phyloP scores from a whole-genome alignment of 441 rosid genomes.

The Arabidopsis lyrata region DNA sequence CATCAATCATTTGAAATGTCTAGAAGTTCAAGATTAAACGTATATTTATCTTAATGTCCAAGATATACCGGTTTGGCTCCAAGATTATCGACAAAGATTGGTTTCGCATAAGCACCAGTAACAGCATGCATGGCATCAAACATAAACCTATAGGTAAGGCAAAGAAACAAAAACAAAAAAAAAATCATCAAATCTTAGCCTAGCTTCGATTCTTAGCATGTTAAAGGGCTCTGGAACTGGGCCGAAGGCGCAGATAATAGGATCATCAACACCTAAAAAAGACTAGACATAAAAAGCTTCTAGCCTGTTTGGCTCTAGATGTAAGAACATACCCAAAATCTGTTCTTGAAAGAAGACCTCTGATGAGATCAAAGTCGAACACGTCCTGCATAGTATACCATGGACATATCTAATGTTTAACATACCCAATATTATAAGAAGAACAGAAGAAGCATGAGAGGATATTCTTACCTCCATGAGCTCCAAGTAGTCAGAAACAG shows the following conservation, averaged over 20 bases:
- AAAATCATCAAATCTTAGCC: conserved; percentile 33
- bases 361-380: conserved; percentile 88
- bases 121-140: conserved; percentile 99
- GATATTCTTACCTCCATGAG: conserved; percentile 80
- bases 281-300: conserved; percentile 8
- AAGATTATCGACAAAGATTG: conserved; percentile 87
- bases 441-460: conserved; percentile 14
- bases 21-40: background rate
- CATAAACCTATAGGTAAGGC: conserved; percentile 61
- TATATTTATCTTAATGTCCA: conserved; percentile 19
- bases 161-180: conserved; percentile 9
- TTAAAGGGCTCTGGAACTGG: conserved; percentile 7
- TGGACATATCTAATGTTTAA: conserved; percentile 31
- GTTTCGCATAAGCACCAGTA: conserved; percentile 95
- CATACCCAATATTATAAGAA: conserved; percentile 33
- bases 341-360: conserved; percentile 72
- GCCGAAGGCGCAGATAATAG: conserved; percentile 19
- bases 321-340: conserved; percentile 73
- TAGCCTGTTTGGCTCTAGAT: conserved; percentile 18
- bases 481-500: conserved; percentile 92
- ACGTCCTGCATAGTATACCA: conserved; percentile 67
- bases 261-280: conserved; percentile 21
- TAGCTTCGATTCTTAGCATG: conserved; percentile 27
- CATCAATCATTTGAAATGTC: conserved; percentile 36
- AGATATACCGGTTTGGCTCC: conserved; percentile 70